These are phyloP conservation scores for Spathaspora passalidarum DNA, from an alignment of 805 yeast genomes.

Conservation along the genomic window DNA sequence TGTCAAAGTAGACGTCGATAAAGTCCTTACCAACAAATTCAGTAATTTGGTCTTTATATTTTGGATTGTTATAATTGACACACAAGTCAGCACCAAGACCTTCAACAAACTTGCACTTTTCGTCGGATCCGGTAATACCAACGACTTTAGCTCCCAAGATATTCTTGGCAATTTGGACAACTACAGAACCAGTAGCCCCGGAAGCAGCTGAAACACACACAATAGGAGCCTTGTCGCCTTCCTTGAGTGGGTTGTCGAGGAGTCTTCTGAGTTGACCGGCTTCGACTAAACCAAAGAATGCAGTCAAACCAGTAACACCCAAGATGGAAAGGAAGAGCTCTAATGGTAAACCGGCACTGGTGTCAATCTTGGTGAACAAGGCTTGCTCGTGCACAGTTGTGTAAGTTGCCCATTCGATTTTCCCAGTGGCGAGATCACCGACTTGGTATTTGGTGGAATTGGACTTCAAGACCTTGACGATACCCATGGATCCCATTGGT, in stretches of 20 bases:
- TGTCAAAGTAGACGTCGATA: conserved; percentile 56
- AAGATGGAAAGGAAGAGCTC: conserved; percentile 45
- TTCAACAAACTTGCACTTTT: conserved; percentile 51
- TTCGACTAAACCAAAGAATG: conserved; percentile 52
- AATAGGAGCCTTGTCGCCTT: conserved; percentile 35
- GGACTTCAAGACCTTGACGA: conserved; percentile 50
- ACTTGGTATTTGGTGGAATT: conserved; percentile 31
- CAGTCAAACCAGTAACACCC: conserved; percentile 61
- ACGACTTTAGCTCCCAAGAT: conserved; percentile 50
- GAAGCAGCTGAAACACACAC: conserved; percentile 63
- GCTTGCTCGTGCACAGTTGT: conserved; percentile 26
- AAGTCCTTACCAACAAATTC: conserved; percentile 41
- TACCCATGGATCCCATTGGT: conserved; percentile 43
- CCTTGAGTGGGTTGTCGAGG: conserved; percentile 15
- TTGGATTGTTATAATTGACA: conserved; percentile 49
- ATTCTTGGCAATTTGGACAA: conserved; percentile 54
- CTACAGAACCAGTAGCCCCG: conserved; percentile 69
- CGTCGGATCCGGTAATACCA: conserved; percentile 61
- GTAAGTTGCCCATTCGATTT: conserved; percentile 49
- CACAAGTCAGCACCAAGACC: conserved; percentile 50
- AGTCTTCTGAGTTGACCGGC: conserved; percentile 41
- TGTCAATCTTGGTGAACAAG: conserved; percentile 28
- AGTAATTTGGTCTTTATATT: conserved; percentile 20
- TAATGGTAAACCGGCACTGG: conserved; percentile 28
- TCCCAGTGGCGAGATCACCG: conserved; percentile 34